Evolutionary conservation across 2,329 filamentous ascomycete species (phyloP).

Genomic region (Pseudocercospora fuligena): DNA sequence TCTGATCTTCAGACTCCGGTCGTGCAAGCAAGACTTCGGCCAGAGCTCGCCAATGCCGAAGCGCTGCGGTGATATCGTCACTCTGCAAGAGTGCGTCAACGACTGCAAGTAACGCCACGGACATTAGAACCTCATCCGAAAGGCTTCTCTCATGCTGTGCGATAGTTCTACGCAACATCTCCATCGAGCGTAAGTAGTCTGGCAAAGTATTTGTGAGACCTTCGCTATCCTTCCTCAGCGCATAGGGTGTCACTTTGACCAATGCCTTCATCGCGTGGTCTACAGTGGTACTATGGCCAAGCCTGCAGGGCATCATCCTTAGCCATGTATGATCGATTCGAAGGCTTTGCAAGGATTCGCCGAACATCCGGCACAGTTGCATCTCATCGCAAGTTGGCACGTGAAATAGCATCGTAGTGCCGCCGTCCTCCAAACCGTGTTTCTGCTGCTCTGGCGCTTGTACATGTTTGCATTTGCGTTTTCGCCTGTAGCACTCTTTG

Average conservation of each 20-base stretch:
- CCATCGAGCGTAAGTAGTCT: neutral
- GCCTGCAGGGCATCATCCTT: conserved; percentile 2
- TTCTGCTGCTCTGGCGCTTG: neutral
- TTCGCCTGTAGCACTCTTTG: conserved; percentile 1
- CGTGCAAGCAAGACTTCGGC: neutral
- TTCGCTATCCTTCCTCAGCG: neutral
- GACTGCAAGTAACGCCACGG: conserved; percentile 3
- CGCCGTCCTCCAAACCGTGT: neutral
- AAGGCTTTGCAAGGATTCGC: neutral
- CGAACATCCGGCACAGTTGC: neutral
- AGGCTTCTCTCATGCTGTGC: neutral
- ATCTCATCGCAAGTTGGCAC: neutral
- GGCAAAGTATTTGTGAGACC: neutral
- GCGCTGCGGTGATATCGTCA: neutral
- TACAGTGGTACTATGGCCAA: neutral
- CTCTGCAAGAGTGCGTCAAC: conserved; percentile 1
- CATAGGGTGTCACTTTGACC: neutral
- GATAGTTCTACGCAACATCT: neutral
- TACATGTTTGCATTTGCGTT: conserved; percentile 3
- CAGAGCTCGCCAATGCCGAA: conserved; percentile 3
- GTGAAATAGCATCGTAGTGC: neutral
- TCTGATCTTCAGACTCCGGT: neutral
- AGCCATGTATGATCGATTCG: conserved; percentile 8
- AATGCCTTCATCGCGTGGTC: neutral
- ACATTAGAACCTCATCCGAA: conserved; percentile 1